These are phyloP conservation scores for Diaporthe eres DNA, from an alignment of 2,329 filamentous ascomycete genomes.

Conservation along the genomic window DNA sequence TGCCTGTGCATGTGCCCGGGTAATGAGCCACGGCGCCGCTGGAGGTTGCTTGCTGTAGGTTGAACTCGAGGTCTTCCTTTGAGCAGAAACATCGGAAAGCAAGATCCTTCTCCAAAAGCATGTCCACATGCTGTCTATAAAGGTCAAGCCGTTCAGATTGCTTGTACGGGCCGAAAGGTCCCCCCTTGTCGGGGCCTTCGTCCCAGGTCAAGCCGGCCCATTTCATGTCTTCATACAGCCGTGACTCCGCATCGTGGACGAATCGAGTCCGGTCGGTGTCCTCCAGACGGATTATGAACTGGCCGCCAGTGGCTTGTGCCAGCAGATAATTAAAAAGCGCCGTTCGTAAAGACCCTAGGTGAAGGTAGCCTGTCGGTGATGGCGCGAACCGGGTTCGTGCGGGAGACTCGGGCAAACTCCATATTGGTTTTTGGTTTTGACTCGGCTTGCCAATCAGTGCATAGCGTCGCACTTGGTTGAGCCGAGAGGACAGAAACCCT, in stretches of 20 bases:
- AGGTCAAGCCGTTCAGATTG: slow-evolving; percentile 86
- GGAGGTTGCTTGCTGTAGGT: slow-evolving; percentile 56
- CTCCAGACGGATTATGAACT: slow-evolving; percentile 92
- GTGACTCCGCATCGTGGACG: slow-evolving; percentile 82
- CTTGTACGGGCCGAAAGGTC: slow-evolving; percentile 87
- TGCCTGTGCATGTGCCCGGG: slow-evolving; percentile 77
- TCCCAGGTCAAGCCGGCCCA: slow-evolving; percentile 96
- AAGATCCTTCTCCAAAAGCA: slow-evolving; percentile 77
- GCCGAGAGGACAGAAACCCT: slow-evolving; percentile 36
- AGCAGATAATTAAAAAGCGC: slow-evolving; percentile 96
- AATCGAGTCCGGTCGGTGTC: slow-evolving; percentile 95
- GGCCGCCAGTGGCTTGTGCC: slow-evolving; percentile 88
- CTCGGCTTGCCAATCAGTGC: slow-evolving; percentile 45
- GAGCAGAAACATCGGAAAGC: slow-evolving; percentile 97
- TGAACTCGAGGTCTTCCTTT: slow-evolving; percentile 70
- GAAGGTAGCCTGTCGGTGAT: slow-evolving; percentile 93
- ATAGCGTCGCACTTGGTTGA: slow-evolving; percentile 44
- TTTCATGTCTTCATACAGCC: slow-evolving; percentile 82
- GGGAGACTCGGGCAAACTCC: slow-evolving; percentile 66
- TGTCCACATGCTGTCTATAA: slow-evolving; percentile 79
- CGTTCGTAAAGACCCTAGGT: slow-evolving; percentile 91
- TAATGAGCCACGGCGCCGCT: slow-evolving; percentile 60
- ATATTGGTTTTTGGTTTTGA: slow-evolving; percentile 41
- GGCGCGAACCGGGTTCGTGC: slow-evolving; percentile 91
- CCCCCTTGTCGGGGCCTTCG: slow-evolving; percentile 89